Evolutionary conservation across 768 basidiomycete genomes (phyloP).

Genomic region (Amanita thiersii): DNA sequence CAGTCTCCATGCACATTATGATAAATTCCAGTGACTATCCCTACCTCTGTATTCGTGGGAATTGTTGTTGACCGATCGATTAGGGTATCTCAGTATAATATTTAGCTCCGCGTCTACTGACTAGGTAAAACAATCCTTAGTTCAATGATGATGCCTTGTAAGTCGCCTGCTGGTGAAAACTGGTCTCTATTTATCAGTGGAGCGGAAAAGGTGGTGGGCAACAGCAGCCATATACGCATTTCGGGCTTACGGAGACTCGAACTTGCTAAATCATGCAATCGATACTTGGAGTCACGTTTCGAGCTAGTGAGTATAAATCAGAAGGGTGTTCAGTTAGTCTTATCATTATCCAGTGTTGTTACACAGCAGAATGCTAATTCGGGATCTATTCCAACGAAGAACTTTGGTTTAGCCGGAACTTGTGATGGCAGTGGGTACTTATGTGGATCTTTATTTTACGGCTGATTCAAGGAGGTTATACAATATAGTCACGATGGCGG

Average conservation of each 20-base stretch:
- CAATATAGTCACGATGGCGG: constrained; percentile 36
- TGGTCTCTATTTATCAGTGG: not conserved
- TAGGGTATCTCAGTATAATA: too few species aligned
- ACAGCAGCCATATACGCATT: constrained; percentile 41
- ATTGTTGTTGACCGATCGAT: too few species aligned
- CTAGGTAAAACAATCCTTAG: too few species aligned
- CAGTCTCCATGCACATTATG: constrained; percentile 28
- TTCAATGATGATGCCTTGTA: too few species aligned
- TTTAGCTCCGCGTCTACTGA: too few species aligned
- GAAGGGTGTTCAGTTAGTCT: not conserved
- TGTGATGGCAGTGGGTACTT: constrained; percentile 36
- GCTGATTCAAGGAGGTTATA: not conserved
- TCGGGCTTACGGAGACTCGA: constrained; percentile 36
- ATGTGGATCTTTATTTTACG: not conserved
- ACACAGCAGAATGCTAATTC: constrained; percentile 29
- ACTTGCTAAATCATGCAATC: constrained; percentile 33
- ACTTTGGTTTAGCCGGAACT: constrained; percentile 28
- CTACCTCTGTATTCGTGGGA: not conserved
- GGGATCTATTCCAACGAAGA: constrained; percentile 31
- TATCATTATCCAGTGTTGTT: constrained; percentile 25
- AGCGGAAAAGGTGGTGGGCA: constrained; percentile 39
- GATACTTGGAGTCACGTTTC: constrained; percentile 42
- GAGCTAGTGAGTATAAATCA: constrained; percentile 27
- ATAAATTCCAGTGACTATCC: constrained; percentile 29
- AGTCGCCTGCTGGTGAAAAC: too few species aligned